These are phyloP conservation scores for Venturia pyrina DNA, from an alignment of 2,329 filamentous ascomycete genomes.

Conservation along the genomic window DNA sequence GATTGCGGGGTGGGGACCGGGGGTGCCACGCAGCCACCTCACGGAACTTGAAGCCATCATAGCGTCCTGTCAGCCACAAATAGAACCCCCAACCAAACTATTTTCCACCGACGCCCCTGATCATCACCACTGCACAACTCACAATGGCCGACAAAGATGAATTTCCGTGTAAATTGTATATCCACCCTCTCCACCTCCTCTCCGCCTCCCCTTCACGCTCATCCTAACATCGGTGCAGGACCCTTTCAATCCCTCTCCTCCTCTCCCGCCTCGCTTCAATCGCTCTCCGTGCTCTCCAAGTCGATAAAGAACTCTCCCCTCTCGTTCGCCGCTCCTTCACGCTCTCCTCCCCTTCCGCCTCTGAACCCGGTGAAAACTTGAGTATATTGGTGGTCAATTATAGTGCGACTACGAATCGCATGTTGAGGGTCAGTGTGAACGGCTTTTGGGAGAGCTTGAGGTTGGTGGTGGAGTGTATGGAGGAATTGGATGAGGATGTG, in stretches of 20 bases:
- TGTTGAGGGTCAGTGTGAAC: constrained; percentile 93
- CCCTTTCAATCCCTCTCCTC: constrained; percentile 54
- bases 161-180: constrained; percentile 13
- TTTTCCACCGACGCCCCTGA: not conserved
- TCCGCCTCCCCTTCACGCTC: too few relatives aligned
- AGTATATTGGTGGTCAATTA: constrained; percentile 63
- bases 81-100: too few relatives aligned
- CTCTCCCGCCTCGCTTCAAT: constrained; percentile 65
- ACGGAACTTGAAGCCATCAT: too few relatives aligned
- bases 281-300: constrained; percentile 64
- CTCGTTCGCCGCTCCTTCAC: constrained; percentile 66
- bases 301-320: constrained; percentile 82
- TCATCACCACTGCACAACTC: not conserved
- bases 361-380: constrained; percentile 8
- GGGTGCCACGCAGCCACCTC: too few relatives aligned
- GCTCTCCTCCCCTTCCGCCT: constrained; percentile 29
- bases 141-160: not conserved
- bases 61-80: too few relatives aligned
- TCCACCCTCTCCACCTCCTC: not conserved
- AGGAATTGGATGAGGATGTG: constrained; percentile 79
- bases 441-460: constrained; percentile 87
- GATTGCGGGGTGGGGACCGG: not conserved
- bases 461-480: constrained; percentile 81
- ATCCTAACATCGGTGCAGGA: not conserved
- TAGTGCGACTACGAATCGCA: constrained; percentile 82